Base-by-base conservation (phyloP, 139 green algal genomes). In the Closterium sp. region DNA sequence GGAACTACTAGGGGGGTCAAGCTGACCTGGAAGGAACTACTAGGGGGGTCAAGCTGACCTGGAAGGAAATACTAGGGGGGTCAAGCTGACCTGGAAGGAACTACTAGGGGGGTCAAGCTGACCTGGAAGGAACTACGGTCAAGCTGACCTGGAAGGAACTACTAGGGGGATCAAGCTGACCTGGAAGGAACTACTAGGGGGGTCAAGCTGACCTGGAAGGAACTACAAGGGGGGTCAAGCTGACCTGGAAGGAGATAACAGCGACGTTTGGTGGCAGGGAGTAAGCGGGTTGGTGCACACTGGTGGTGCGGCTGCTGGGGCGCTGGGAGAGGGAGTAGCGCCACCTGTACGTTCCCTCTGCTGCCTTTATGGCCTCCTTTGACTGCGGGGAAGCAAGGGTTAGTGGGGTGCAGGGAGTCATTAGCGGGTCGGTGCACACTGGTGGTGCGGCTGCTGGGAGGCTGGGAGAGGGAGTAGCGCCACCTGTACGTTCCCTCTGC, bases 241-340 rank as follows among this genome's bases (percentile, higher is more conserved):
- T 36, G n/a, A 91, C 89, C 91, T 93, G 92, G 28, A 93, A 90
- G 33, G 92, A 89, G 34, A 86, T 94, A 12, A 90, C n/a, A 21
- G 87, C 91, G 4, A 94, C 84, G 76, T 95, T 94, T 10, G 64
- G 34, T 34, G 92, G 93, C 36, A 93, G 38, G 87, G 86, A 38
- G 34, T 33, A 87, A 76, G 55, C 55, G 25, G 55, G 10, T 2
- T 76, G 9, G 55, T 16, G 55, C 25, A 19, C 25, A 19, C 12
- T 16, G 10, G 55, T 6, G 10, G 4, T 25, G 55, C 12, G 23
- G 55, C 7, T 19, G 10, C 12, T 16, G 23, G 9, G 2, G 23
- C 12, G 7, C 12, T 76, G 55, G 16, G 55, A 76, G 55, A 76
- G 23, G 12, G 55, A 76, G 55, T 76, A 76, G 10, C 55, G 55